Conservation (phyloP, 75 land plant species). For the Cryptomeria japonica region DNA sequence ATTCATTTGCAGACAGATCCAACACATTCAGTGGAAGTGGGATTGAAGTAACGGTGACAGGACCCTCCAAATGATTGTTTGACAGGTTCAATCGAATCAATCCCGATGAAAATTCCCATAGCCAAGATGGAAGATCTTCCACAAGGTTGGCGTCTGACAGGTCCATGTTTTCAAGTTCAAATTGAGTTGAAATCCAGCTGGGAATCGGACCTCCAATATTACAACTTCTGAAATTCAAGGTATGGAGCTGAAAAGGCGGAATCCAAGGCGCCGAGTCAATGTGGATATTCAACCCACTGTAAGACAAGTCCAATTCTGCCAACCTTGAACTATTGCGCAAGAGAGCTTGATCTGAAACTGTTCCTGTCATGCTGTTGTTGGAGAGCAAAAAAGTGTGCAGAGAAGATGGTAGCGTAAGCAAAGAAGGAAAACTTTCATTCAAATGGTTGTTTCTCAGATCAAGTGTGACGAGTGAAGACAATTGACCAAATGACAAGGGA, state of each 20-base stretch:
- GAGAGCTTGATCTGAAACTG: neutral
- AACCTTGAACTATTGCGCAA: neutral
- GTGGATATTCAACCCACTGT: neutral
- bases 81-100: too few relatives aligned
- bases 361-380: neutral
- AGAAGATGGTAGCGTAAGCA: slow-evolving; percentile 7
- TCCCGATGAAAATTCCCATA: neutral
- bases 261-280: neutral
- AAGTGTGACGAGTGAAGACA: slow-evolving; percentile 1
- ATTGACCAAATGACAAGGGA: neutral
- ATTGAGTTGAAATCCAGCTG: neutral
- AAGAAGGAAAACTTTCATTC: slow-evolving; percentile 37
- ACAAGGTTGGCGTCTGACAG: neutral
- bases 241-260: neutral
- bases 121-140: neutral
- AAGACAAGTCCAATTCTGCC: neutral
- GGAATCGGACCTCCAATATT: neutral
- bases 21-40: too few relatives aligned
- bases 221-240: neutral
- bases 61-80: too few relatives aligned
- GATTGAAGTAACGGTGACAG: too few relatives aligned
- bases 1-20: too few relatives aligned
- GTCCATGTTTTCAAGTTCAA: neutral
- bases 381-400: slow-evolving; percentile 6
- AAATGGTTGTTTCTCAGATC: slow-evolving; percentile 20